These are phyloP conservation scores for Gracilaria domingensis DNA, from an alignment of 23 red algal genomes.

Conservation along the genomic window DNA sequence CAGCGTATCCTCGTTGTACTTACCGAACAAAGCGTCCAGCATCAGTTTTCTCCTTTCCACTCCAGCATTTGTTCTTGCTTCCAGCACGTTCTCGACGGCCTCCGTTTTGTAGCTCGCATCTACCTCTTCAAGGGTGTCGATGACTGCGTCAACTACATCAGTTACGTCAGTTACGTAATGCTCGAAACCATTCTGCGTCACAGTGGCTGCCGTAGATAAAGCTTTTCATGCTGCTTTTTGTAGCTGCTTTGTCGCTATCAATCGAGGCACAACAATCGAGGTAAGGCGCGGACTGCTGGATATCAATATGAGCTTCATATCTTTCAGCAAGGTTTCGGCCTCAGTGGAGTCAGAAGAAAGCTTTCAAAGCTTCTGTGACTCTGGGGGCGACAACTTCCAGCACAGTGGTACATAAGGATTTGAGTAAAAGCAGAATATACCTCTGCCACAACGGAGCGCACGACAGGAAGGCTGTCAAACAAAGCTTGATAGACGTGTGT, in stretches of 20 bases:
- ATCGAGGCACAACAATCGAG: constrained; percentile 71
- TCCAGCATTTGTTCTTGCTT: constrained; percentile 31
- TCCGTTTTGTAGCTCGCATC: background rate
- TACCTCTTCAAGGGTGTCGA: constrained; percentile 51
- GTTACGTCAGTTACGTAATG: constrained; percentile 33
- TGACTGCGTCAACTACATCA: constrained; percentile 53
- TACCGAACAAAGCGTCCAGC: constrained; percentile 41
- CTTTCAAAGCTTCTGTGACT: constrained; percentile 52
- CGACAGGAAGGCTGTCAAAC: constrained; percentile 46
- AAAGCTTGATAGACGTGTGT: constrained; percentile 68
- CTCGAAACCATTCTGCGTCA: constrained; percentile 60
- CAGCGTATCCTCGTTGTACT: constrained; percentile 63
- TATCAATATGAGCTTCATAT: constrained; percentile 44
- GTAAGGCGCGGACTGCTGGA: constrained; percentile 52
- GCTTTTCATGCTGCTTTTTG: constrained; percentile 31
- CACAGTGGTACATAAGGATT: constrained; percentile 54
- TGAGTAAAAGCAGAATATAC: constrained; percentile 68
- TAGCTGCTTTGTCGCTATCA: constrained; percentile 47
- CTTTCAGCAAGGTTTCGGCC: constrained; percentile 65
- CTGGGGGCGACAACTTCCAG: constrained; percentile 60
- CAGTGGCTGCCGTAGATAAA: constrained; percentile 64
- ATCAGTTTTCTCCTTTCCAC: constrained; percentile 41
- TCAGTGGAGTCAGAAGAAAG: constrained; percentile 26
- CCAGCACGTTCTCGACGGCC: constrained; percentile 40
- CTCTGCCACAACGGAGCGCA: constrained; percentile 39